Conservation (phyloP, 176 grass and related monocot genomes). For the Carex kokanica region DNA sequence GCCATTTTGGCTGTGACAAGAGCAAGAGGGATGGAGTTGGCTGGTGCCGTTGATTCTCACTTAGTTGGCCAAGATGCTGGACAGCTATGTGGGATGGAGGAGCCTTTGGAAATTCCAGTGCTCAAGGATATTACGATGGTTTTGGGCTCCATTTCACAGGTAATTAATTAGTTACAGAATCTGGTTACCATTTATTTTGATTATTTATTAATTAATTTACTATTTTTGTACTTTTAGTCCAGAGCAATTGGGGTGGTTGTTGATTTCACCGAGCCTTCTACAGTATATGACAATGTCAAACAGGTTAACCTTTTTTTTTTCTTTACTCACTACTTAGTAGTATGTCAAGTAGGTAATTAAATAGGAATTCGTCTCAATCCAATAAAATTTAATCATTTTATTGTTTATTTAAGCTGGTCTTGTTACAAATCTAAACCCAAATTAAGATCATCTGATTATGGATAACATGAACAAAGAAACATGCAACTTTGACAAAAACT, state of each 20-base stretch:
- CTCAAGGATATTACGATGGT: conserved; percentile 94
- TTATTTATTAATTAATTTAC: no score
- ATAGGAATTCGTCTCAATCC: neutral
- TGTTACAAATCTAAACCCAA: neutral
- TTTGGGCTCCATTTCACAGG: conserved; percentile 72
- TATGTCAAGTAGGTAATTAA: neutral
- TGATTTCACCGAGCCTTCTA: conserved; percentile 75
- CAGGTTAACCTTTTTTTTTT: conserved; percentile 41
- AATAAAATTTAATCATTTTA: neutral
- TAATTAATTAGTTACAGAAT: neutral
- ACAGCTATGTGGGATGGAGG: conserved; percentile 81
- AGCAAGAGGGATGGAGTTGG: conserved; percentile 75
- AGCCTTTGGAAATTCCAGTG: conserved; percentile 78
- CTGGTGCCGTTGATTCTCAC: conserved; percentile 64
- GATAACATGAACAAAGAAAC: neutral
- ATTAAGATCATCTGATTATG: neutral
- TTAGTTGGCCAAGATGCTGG: conserved; percentile 59
- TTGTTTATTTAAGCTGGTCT: neutral
- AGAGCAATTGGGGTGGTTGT: conserved; percentile 73
- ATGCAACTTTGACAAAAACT: conserved; percentile 14
- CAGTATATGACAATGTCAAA: conserved; percentile 87
- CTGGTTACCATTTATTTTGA: no score
- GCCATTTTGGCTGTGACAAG: conserved; percentile 56
- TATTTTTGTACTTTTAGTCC: conserved; percentile 27
- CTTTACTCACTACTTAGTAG: no score